A percentile compares a stretch with the other conserved stretches of the same genome.
phyloP scores from a whole-genome alignment of 169 alveolate species.

The Eimeria maxima region DNA sequence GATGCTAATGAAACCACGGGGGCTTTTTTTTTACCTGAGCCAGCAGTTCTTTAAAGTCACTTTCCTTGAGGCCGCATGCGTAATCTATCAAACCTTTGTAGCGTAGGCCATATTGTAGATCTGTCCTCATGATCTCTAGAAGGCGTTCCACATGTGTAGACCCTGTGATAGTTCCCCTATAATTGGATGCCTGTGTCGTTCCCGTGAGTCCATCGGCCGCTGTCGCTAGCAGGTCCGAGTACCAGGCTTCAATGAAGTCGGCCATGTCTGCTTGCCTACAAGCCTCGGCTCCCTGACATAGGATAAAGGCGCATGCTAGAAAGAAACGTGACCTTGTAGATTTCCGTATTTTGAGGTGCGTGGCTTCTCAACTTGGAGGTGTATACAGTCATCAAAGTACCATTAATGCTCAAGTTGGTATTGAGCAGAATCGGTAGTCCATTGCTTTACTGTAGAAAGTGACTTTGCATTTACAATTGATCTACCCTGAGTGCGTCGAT shows the following conservation, averaged over 20 bases:
- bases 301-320: background rate
- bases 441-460: background rate
- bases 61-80: slow-evolving; percentile 13
- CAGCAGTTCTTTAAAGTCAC: slow-evolving; percentile 3
- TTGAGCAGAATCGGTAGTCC: background rate
- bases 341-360: background rate
- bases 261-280: slow-evolving; percentile 17
- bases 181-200: background rate
- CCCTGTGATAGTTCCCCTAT: background rate
- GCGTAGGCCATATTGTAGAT: slow-evolving; percentile 19
- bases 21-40: background rate
- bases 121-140: slow-evolving; percentile 12
- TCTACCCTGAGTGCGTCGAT: slow-evolving; percentile 23
- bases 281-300: background rate
- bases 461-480: background rate
- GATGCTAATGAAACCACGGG: background rate
- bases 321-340: background rate
- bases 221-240: slow-evolving; percentile 37
- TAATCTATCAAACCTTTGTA: slow-evolving; percentile 11
- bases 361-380: background rate
- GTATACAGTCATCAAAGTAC: background rate
- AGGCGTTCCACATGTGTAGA: background rate
- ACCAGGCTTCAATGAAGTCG: slow-evolving; percentile 55
- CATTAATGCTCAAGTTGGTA: background rate
- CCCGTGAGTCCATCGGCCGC: slow-evolving; percentile 18